Conservation (phyloP, 2,329 filamentous ascomycete genomes). For the Pseudogymnoascus sp. region DNA sequence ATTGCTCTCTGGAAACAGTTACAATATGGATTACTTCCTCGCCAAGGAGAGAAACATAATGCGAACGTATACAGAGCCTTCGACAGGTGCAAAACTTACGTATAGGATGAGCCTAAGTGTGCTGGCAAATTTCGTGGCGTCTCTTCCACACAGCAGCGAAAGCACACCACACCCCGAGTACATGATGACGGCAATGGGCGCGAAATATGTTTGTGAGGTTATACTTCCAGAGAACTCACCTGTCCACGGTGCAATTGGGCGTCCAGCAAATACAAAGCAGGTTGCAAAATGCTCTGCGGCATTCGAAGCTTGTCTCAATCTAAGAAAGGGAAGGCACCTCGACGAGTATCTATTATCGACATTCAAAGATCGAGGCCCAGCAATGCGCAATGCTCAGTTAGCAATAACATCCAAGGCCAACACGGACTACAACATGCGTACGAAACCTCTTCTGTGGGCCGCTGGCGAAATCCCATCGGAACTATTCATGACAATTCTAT, state of each 20-base stretch:
- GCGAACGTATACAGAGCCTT: conserved; percentile 45
- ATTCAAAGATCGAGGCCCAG: conserved; percentile 61
- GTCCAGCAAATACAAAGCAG: conserved; percentile 57
- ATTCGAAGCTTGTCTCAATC: conserved; percentile 66
- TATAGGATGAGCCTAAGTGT: conserved; percentile 65
- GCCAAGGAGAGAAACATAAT: conserved; percentile 34
- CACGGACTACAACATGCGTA: conserved; percentile 64
- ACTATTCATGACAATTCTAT: conserved; percentile 55
- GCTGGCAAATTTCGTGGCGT: conserved; percentile 64
- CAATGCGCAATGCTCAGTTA: conserved; percentile 77
- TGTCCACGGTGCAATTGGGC: conserved; percentile 56
- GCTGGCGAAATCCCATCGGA: conserved; percentile 36
- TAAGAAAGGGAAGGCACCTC: conserved; percentile 58
- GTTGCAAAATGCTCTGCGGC: conserved; percentile 82
- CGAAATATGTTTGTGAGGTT: conserved; percentile 66
- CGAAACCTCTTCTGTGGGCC: conserved; percentile 71
- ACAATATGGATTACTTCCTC: conserved; percentile 47
- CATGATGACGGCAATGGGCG: conserved; percentile 45
- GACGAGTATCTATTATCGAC: conserved; percentile 66
- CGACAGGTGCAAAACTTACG: conserved; percentile 69
- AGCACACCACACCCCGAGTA: conserved; percentile 44
- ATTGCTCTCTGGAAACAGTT: conserved; percentile 51
- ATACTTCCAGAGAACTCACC: conserved; percentile 68
- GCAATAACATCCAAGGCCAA: conserved; percentile 73
- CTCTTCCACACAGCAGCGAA: conserved; percentile 44